Conservation (phyloP, 768 basidiomycete species). For the Jaapia argillacea region DNA sequence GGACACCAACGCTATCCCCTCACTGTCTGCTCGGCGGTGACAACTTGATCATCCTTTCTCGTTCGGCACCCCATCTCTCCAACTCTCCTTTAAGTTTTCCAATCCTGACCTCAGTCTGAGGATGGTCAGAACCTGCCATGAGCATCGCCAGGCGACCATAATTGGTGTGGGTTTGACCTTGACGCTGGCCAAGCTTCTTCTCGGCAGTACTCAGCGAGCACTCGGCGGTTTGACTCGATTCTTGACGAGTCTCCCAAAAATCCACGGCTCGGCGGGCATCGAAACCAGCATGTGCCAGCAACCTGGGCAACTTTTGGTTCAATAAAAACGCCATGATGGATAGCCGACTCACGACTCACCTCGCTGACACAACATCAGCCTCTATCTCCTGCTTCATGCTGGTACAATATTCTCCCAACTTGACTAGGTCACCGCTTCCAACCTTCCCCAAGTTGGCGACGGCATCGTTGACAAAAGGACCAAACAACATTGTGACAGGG, state of each 20-base stretch:
- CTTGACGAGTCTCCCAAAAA: conserved; percentile 69
- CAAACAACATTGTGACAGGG: conserved; percentile 84
- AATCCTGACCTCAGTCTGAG: conserved; percentile 56
- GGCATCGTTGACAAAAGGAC: conserved; percentile 93
- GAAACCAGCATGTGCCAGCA: conserved; percentile 89
- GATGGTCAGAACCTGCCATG: conserved; percentile 55
- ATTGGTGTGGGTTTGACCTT: conserved; percentile 7
- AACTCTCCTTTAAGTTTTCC: conserved; percentile 57
- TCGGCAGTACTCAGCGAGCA: conserved; percentile 27
- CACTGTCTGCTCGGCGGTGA: too few species aligned
- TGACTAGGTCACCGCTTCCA: conserved; percentile 65
- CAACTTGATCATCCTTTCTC: conserved; percentile 12
- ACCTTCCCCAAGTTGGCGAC: conserved; percentile 73
- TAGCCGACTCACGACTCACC: conserved; percentile 41
- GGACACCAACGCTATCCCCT: too few species aligned
- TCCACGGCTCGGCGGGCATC: conserved; percentile 73
- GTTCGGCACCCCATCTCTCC: conserved; percentile 55
- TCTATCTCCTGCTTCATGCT: conserved; percentile 83
- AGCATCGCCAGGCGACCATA: conserved; percentile 23
- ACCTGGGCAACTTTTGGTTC: conserved; percentile 26
- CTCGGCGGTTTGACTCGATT: conserved; percentile 26
- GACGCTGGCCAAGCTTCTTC: conserved; percentile 6
- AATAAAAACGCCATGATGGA: neutral
- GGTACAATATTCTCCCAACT: conserved; percentile 67
- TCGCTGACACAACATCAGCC: conserved; percentile 81